Evolutionary conservation across 306 rosid genomes (phyloP).

Genomic region (Castanea mollissima): DNA sequence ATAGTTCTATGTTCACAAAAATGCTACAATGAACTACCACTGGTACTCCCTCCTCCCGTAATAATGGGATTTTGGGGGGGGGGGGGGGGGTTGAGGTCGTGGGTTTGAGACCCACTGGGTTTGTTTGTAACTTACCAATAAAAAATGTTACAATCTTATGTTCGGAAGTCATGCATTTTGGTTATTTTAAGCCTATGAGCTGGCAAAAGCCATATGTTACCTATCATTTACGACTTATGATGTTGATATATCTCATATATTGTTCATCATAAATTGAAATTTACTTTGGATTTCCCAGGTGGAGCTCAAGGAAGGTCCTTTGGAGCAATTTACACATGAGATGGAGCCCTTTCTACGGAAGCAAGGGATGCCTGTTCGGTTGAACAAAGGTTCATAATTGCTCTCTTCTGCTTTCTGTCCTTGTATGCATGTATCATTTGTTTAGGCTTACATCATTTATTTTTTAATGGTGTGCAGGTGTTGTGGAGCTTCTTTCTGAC

Average conservation of each 20-base stretch:
- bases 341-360: slow-evolving; percentile 96
- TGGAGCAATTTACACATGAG: slow-evolving; percentile 90
- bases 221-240: background rate
- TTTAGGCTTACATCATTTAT: background rate
- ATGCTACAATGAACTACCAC: too few relatives aligned
- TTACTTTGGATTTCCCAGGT: slow-evolving; percentile 46
- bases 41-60: too few relatives aligned
- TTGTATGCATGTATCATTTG: background rate
- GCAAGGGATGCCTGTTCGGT: slow-evolving; percentile 96
- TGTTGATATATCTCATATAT: background rate
- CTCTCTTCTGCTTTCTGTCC: background rate
- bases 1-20: too few relatives aligned
- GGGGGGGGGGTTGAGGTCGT: too few relatives aligned
- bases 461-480: slow-evolving; percentile 53
- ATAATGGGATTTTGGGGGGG: too few relatives aligned
- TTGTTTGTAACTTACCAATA: too few relatives aligned
- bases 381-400: slow-evolving; percentile 66
- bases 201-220: background rate
- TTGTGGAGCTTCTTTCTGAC: slow-evolving; percentile 85
- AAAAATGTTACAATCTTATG: background rate
- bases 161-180: background rate
- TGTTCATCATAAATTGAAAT: background rate
- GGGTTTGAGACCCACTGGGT: too few relatives aligned
- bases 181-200: background rate
- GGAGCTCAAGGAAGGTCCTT: slow-evolving; percentile 90